phyloP scores from a whole-genome alignment of 768 basidiomycete genomes.

The Trametes cingulata region DNA sequence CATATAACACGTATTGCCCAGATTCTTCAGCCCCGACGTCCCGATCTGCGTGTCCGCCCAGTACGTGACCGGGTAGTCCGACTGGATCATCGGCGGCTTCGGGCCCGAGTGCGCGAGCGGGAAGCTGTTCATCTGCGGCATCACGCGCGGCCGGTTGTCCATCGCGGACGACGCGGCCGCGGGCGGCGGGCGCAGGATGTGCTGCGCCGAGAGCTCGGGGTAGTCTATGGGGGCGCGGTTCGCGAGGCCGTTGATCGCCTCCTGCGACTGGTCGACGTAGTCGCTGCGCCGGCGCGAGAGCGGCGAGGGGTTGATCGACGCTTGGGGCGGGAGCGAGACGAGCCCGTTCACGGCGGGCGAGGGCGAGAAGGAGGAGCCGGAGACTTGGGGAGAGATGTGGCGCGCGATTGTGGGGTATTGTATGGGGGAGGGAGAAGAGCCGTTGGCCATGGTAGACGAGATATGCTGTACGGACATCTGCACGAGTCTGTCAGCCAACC shows the following conservation, averaged over 20 bases:
- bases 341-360: slow-evolving; percentile 40
- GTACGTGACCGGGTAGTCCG: slow-evolving; percentile 80
- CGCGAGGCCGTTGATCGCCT: slow-evolving; percentile 52
- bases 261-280: slow-evolving; percentile 76
- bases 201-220: slow-evolving; percentile 65
- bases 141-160: slow-evolving; percentile 63
- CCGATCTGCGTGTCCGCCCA: slow-evolving; percentile 84
- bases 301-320: slow-evolving; percentile 79
- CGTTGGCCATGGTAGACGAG: slow-evolving; percentile 41
- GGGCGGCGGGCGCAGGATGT: slow-evolving; percentile 76
- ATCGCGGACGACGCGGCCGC: slow-evolving; percentile 66
- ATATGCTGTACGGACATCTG: slow-evolving; percentile 40
- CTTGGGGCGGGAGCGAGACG: slow-evolving; percentile 73
- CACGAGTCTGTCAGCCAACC: neutral
- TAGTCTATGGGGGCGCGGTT: slow-evolving; percentile 71
- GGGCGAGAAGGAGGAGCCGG: slow-evolving; percentile 45
- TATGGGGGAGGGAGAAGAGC: slow-evolving; percentile 43
- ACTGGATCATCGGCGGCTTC: slow-evolving; percentile 63
- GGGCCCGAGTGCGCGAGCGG: slow-evolving; percentile 40
- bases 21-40: slow-evolving; percentile 86
- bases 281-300: slow-evolving; percentile 74
- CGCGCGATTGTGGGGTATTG: slow-evolving; percentile 54
- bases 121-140: slow-evolving; percentile 39
- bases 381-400: slow-evolving; percentile 38
- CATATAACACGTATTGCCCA: slow-evolving; percentile 99